A percentile compares a stretch with the other conserved stretches of the same genome.
phyloP scores from a whole-genome alignment of 1,284 basidiomycete species.

The Bondarzewia mesenterica region DNA sequence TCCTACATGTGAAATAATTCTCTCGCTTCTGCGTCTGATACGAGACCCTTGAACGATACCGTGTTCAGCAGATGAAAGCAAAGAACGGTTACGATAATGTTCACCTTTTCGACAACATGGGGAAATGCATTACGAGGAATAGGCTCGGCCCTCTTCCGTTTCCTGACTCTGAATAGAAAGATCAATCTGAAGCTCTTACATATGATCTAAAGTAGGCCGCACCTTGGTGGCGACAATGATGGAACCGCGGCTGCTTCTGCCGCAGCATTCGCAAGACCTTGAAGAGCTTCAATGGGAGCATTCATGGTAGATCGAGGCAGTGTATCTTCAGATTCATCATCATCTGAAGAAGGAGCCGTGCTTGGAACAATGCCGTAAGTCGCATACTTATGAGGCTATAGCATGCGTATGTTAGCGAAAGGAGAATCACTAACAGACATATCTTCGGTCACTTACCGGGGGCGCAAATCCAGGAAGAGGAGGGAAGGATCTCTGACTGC shows the following conservation, averaged over 20 bases:
- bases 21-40: slow-evolving; percentile 68
- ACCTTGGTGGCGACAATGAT: slow-evolving; percentile 39
- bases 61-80: slow-evolving; percentile 6
- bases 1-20: slow-evolving; percentile 76
- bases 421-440: neutral
- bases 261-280: slow-evolving; percentile 88
- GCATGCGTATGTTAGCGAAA: slow-evolving; percentile 1
- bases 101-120: slow-evolving; percentile 75
- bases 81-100: slow-evolving; percentile 1
- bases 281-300: slow-evolving; percentile 88
- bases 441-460: slow-evolving; percentile 44
- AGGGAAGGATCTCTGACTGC: slow-evolving; percentile 42
- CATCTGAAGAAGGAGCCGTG: slow-evolving; percentile 77
- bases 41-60: slow-evolving; percentile 51
- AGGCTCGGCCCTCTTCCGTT: slow-evolving; percentile 82
- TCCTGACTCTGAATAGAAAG: slow-evolving; percentile 54
- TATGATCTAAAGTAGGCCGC: slow-evolving; percentile 9
- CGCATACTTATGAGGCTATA: slow-evolving; percentile 80
- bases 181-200: neutral
- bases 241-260: slow-evolving; percentile 83
- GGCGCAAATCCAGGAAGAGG: slow-evolving; percentile 85
- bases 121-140: slow-evolving; percentile 81
- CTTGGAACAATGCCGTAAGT: slow-evolving; percentile 83
- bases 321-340: slow-evolving; percentile 80
- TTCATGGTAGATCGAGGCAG: slow-evolving; percentile 74